Base-by-base conservation (phyloP, 768 basidiomycete species). In the Phaeotremella skinneri region DNA sequence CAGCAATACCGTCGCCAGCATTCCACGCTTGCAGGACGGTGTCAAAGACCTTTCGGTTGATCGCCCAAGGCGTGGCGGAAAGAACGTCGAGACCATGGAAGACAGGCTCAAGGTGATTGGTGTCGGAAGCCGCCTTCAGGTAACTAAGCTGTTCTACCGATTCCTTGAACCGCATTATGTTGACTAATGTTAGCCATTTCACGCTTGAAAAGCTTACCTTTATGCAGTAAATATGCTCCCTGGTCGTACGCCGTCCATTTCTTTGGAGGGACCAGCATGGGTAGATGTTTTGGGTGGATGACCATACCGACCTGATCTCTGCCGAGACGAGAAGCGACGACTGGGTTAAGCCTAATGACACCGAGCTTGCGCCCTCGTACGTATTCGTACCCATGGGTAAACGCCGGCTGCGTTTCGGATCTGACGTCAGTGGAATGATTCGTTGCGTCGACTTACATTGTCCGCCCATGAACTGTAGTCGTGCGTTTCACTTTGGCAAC, bases 301-400 rank as follows among this genome's bases (percentile, higher is more conserved):
- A 87, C 84, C 53, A 85, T 82, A 13, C 80, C 78, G 20, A 92
- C 70, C 39, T 78, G 81, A 60, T 97, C 93, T 58, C 83, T 85
- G 2, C 89, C 85, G 55, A 98, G 79, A 2, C 87, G 83, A 14
- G 88, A 85, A 2, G 86, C 80, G 4, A 98, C 87, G 3, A 82
- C 84, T 0, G 87, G 85, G 75, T 97, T 94, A 58, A 94, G 78
- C 72, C 85, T 85, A 74, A 98, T 86, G 21, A 97, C 84, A 27
- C 94, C 94, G n/a, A 96, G 82, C 73, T 91, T 94, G 62, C 86
- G 86, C 0, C 94, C 92, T n/a, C 89, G 84, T n/a, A 87, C 74
- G 73, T 92, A 94, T 76, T 97, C 93, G 73, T 96, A 96, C 1
- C 85, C 82, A 70, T 96, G 92, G 54, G 85, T 85, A 78, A 98